phyloP scores from a whole-genome alignment of 2,329 filamentous ascomycete species.

The Trichoderma semiorbis region DNA sequence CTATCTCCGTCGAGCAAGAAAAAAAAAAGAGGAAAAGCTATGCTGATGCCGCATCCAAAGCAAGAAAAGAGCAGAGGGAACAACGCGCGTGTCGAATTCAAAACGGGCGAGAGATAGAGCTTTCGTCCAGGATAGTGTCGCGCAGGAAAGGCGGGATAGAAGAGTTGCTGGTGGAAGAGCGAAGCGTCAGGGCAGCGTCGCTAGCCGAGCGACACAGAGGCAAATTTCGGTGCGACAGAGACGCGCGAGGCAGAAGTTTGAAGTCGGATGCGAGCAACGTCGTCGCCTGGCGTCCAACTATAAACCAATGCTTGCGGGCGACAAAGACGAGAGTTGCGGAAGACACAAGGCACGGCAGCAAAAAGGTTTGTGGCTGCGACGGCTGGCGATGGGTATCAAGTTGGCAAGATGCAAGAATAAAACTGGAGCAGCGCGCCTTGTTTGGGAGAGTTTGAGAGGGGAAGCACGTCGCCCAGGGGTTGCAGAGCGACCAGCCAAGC shows the following conservation, averaged over 20 bases:
- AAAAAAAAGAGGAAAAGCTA: background rate
- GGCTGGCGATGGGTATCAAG: constrained; percentile 14
- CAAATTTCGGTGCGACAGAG: constrained; percentile 10
- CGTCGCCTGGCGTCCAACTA: background rate
- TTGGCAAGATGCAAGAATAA: background rate
- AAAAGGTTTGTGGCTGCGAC: constrained; percentile 14
- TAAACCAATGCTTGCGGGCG: background rate
- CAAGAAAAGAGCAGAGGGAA: background rate
- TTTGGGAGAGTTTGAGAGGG: constrained; percentile 11
- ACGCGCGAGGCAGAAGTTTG: background rate
- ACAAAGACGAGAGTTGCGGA: background rate
- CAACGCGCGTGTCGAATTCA: background rate
- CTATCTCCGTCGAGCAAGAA: background rate
- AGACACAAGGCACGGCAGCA: constrained; percentile 6
- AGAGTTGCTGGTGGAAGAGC: background rate
- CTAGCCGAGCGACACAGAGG: constrained; percentile 1
- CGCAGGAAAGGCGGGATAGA: background rate
- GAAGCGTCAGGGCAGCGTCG: constrained; percentile 8
- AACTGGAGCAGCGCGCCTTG: constrained; percentile 13
- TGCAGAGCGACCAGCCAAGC: background rate
- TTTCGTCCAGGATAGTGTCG: background rate
- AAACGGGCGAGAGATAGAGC: background rate
- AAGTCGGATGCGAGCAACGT: background rate
- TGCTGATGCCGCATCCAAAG: background rate
- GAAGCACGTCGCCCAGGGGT: constrained; percentile 8